Evolutionary conservation across 441 rosid species (phyloP), one percentile per base, ranked within the genome.

Genomic region (Gossypium aridum): DNA sequence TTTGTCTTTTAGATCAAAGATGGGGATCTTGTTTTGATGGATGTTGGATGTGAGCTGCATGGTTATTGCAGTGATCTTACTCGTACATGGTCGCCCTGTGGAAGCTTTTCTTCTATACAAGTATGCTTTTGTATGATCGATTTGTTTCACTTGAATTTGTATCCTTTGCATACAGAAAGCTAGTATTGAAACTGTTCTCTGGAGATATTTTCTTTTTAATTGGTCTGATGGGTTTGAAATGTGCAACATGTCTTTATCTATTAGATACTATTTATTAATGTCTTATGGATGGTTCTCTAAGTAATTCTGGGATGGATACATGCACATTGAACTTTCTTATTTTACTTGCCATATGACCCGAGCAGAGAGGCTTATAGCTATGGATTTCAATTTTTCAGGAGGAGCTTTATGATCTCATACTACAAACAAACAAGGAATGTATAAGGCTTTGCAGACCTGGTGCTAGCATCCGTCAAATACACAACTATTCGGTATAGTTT

Each of bases 41-140:
- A 93, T 81, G 87, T 96, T 80, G 99, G 99, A 72, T 96, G 98
- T 77, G 98, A 96, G 86, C 85, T 92, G 79, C 97, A 96, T 84
- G 97, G 97, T 73, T 96, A 96, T 81, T 92, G 83, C 79, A 96
- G 98, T 75, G 98, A 96, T 81, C 93, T 96, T 79, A 92, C 99
- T 75, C 94, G 99, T 37, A 91, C 99, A 65, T 93, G 98, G 98
- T 91, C 98, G 12, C 94, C 96, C n/a, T 80, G 87, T 61, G 99
- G 99, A 65, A 80, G 86, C 76, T 96, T 96, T 81, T 87, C 90
- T 68, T 75, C 92, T 59, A 80, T 82, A 78, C 96, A 96, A 82
- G 98, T 93, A 83, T 51, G 84, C 67, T 37, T 23, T 54, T 49
- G 5, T 7, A 7, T 14, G 9, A 7, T 65, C 62, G 22, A 7